Evolutionary conservation across 441 rosid genomes (phyloP), one percentile per base, ranked within the genome.

Genomic region (Populus hybrid): DNA sequence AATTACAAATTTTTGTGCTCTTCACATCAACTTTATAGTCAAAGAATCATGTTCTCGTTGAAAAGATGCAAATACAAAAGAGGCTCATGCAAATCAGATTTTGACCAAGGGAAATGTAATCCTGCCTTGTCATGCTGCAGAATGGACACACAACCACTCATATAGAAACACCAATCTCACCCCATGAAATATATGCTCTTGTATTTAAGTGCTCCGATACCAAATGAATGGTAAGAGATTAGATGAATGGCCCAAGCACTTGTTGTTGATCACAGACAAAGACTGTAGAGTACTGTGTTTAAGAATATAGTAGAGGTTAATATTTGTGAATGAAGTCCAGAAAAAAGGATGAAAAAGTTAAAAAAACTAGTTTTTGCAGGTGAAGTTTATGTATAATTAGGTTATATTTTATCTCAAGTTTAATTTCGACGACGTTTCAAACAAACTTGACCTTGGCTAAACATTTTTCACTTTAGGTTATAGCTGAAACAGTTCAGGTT

Each of bases 91-190:
- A n/a, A 61, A 73, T 70, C 34, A 34, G 21, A 35, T 53, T 72
- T 72, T 57, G 26, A 30, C 9, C 46, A 19, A n/a, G 53, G 42
- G 57, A 19, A 46, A 68, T 72, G 67, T 24, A 11, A 64, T 46
- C 76, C 59, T 73, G 76, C 77, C 83, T 71, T 79, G 70, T 85
- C 82, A 73, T 73, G 77, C 80, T 63, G 35, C 72, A 24, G 72
- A 69, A 50, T 72, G 81, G 79, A 50, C 66, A 46, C 40, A 63
- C 38, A 76, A 18, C 46, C 75, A 80, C 75, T 71, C 38, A 71
- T 59, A 36, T 26, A 24, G n/a, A 69, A 46, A 46, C 57, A 14
- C 19, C 57, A 14, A 14, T 12, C 57, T 14, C 57, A 46, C 53
- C 57, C 57, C 19, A 46, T 46, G 16, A 46, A 46, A 46, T 46